Base-by-base conservation (phyloP, 2,329 filamentous ascomycete species). In the Neofusicoccum umdonicola region DNA sequence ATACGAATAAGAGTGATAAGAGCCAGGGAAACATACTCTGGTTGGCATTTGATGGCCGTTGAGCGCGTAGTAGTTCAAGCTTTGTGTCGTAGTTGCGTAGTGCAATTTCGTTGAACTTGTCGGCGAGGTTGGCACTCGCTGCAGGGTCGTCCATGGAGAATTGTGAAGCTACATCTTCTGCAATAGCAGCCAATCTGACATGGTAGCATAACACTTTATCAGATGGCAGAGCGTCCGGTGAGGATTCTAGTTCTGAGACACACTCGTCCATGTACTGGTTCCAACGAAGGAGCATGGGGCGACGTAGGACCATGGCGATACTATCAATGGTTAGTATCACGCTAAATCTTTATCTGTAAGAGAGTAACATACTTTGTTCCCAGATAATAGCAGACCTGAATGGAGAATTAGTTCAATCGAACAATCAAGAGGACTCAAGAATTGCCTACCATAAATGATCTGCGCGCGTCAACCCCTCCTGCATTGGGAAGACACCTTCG, bases 181-280 rank as follows among this genome's bases (percentile, higher is more conserved):
- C 83, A 67, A 87, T 84, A 64, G 83, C 83, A 17, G 83, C 84
- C 64, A 88, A 78, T 67, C 83, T 85, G 56, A 86, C 80, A 74
- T 87, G 85, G 68, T 87, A 83, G 64, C 83, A 81, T 35, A 88
- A 77, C 13, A 81, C 72, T 64, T 79, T 82, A 70, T 89, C 86
- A 0, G 84, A 84, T 0, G 84, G 81, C n/a, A 84, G 72, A 3
- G 85, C 83, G 52, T 88, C 84, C 0, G 83, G 79, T 3, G 85
- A 85, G 1, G 76, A 83, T 67, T 84, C 82, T 5, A 89, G 76
- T 9, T 86, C 81, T 9, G 85, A 81, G 39, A 88, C 73, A 68
- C 84, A 87, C 69, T 89, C 85, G 52, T 87, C 84, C 80, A 87
- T 87, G 71, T 88, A 88, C 35, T 85, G 81, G 31, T 82, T 84